Percentiles rank a stretch among this genome's conserved stretches.
These are phyloP conservation scores for Sphaerulina vaccinii DNA, from an alignment of 2,329 filamentous ascomycete species.

Conservation along the genomic window DNA sequence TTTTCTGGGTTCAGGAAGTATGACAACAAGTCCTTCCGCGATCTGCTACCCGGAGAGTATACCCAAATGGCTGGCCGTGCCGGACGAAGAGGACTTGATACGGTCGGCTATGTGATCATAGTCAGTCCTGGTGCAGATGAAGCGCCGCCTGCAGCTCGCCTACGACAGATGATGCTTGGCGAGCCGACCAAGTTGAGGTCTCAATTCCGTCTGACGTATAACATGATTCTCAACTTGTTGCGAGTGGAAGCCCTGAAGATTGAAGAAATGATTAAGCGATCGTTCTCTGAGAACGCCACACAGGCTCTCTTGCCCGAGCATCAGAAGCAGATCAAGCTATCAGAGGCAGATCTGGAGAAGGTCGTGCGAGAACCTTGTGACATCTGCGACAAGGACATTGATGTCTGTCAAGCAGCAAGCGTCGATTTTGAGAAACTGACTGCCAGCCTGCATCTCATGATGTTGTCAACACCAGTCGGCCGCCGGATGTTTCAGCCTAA, in stretches of 20 bases:
- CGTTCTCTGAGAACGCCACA: conserved; percentile 96
- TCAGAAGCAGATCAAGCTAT: conserved; percentile 88
- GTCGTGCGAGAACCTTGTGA: conserved; percentile 82
- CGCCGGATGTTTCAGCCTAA: conserved; percentile 74
- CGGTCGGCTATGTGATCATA: conserved; percentile 91
- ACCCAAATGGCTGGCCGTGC: conserved; percentile 98
- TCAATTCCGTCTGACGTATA: conserved; percentile 96
- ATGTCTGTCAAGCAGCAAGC: conserved; percentile 75
- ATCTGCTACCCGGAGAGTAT: conserved; percentile 90
- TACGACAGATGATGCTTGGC: conserved; percentile 92
- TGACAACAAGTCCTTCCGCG: conserved; percentile 87
- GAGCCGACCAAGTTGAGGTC: conserved; percentile 93
- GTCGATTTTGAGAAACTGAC: conserved; percentile 80
- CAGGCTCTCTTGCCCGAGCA: conserved; percentile 92
- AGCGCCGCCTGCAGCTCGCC: conserved; percentile 76
- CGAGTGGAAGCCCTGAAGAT: conserved; percentile 96
- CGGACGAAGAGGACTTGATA: conserved; percentile 86
- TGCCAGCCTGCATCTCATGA: conserved; percentile 70
- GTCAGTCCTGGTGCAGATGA: conserved; percentile 79
- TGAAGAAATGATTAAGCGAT: conserved; percentile 99
- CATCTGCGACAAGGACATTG: conserved; percentile 77
- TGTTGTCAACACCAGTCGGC: conserved; percentile 78
- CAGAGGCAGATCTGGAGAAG: conserved; percentile 86
- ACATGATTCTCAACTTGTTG: conserved; percentile 96
- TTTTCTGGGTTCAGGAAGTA: conserved; percentile 98